Evolutionary conservation across 305 asterid genomes (phyloP).

Genomic region (Plantago rigida): DNA sequence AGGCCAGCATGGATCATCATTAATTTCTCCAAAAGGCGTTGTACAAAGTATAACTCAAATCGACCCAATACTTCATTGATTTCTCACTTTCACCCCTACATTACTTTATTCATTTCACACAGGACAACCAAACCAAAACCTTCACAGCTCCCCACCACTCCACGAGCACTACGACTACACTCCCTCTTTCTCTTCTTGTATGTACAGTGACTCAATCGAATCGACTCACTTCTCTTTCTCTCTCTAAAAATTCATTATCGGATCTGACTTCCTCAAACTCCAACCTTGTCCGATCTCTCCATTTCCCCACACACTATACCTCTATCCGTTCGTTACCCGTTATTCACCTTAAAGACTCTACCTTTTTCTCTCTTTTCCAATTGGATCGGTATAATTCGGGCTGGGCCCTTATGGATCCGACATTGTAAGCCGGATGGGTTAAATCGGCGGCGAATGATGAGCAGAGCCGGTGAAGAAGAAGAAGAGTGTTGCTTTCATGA

Average conservation of each 20-base stretch:
- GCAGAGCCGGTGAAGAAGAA: constrained; percentile 52
- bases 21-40: constrained; percentile 5
- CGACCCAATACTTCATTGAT: too few relatives aligned
- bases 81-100: too few relatives aligned
- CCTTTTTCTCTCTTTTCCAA: background rate
- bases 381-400: constrained; percentile 10
- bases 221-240: background rate
- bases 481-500: constrained; percentile 47
- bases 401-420: constrained; percentile 33
- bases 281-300: constrained; percentile 53
- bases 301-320: constrained; percentile 19
- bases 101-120: background rate
- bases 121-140: constrained; percentile 25
- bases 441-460: constrained; percentile 41
- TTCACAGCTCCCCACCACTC: constrained; percentile 13
- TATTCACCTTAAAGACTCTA: background rate
- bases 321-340: too few relatives aligned
- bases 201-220: too few relatives aligned
- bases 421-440: constrained; percentile 37
- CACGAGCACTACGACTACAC: constrained; percentile 27
- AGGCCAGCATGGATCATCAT: background rate
- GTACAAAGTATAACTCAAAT: background rate
- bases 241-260: constrained; percentile 40
- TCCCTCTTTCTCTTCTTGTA: constrained; percentile 12
- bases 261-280: constrained; percentile 55